Evolutionary conservation across 352 stramenopile genomes (phyloP), one percentile per base, ranked within the genome.

Genomic region (Achlya hypogyna): DNA sequence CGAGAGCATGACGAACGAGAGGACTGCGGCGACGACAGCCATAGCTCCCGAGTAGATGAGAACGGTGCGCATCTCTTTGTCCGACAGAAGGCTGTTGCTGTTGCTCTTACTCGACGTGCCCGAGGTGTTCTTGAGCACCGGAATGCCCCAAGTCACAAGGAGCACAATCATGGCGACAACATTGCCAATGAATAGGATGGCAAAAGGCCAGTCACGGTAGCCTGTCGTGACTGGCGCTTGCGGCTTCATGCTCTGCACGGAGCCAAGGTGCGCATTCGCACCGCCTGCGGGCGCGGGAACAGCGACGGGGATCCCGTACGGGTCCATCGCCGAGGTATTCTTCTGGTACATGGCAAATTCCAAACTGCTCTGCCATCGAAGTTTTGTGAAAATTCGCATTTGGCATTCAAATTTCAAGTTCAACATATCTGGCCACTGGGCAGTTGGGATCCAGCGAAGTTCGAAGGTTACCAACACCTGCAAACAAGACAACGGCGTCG

Each of bases 171-270:
- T 93, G 2, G 78, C 79, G 9, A 58, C 84, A 14, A 95, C 74
- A 73, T 95, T 95, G 1, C 79, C 56, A 34, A 92, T 43, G 60
- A 95, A 95, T 18, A 93, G 43, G 31, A 95, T 51, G 4, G 79
- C 86, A 62, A 93, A 95, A 20, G 86, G 86, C 78, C 75, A 81
- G 66, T 95, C 86, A 53, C 87, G 84, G 62, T 75, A 95, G 23
- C 70, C 76, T 58, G 56, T 74, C 42, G 71, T 40, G 22, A 69
- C 43, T 20, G 64, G 6, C 8, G 28, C 60, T 10, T 49, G 20
- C 10, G 60, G 60, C 29, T 67, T 67, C 38, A 67, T 59, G 18
- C 42, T 28, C 23, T 49, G n/a, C 25, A 67, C 60, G 45, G 22
- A 18, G 5, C 60, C 60, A 18, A 58, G 20, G 28, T 49, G 51